Evolutionary conservation across 768 basidiomycete species (phyloP).

Genomic region (Lactarius deliciosus): DNA sequence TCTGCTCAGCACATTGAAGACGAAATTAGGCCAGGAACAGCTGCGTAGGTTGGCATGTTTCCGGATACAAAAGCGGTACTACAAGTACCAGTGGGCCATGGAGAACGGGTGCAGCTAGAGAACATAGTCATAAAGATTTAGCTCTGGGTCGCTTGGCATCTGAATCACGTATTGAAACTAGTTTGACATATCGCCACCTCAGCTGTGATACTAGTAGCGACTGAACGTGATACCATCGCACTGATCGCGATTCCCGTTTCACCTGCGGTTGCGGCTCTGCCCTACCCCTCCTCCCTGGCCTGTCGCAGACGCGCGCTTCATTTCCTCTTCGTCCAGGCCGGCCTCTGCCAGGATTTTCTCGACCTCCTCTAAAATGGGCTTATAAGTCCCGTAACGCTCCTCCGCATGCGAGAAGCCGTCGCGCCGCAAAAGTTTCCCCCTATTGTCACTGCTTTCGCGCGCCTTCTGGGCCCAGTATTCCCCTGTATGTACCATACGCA

Average conservation of each 20-base stretch:
- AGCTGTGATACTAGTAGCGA: not conserved
- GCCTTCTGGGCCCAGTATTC: constrained; percentile 83
- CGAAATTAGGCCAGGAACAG: not conserved
- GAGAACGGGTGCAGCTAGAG: not conserved
- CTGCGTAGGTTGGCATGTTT: not conserved
- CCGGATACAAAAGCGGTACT: not conserved
- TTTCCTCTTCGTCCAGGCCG: constrained; percentile 81
- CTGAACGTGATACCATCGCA: not conserved
- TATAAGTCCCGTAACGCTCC: constrained; percentile 74
- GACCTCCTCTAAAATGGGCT: constrained; percentile 78
- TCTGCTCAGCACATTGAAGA: not conserved
- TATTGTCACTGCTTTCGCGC: constrained; percentile 53
- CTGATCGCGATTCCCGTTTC: constrained; percentile 15
- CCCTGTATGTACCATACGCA: constrained; percentile 40
- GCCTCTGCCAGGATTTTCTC: constrained; percentile 83
- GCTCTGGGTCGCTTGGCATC: not conserved
- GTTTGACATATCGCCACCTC: not conserved
- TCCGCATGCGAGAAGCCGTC: constrained; percentile 78
- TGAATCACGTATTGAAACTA: not conserved
- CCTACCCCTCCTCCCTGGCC: constrained; percentile 36
- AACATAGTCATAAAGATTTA: not conserved
- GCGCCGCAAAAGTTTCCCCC: constrained; percentile 74
- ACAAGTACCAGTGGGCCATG: not conserved
- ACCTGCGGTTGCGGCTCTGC: constrained; percentile 54
- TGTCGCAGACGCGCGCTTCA: constrained; percentile 53